These are phyloP conservation scores for Sporothrix inflata DNA, from an alignment of 2,329 filamentous ascomycete species.

Conservation along the genomic window DNA sequence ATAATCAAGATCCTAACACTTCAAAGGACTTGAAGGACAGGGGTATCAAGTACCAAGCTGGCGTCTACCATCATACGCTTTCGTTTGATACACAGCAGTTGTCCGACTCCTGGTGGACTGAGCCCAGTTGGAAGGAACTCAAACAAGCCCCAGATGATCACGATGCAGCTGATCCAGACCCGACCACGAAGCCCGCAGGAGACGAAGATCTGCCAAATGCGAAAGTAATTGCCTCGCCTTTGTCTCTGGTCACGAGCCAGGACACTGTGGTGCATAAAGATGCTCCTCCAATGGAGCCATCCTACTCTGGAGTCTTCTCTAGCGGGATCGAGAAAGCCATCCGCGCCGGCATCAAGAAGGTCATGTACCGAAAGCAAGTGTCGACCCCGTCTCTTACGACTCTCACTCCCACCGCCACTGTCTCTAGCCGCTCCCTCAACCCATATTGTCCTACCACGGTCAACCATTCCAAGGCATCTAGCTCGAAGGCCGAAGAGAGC, in stretches of 20 bases:
- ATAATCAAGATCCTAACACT: background rate
- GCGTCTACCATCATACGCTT: background rate
- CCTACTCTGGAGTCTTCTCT: background rate
- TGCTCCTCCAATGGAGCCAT: background rate
- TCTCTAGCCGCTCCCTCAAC: background rate
- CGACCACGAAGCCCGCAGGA: no score
- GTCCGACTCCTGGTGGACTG: conserved; percentile 8
- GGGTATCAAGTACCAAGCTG: background rate
- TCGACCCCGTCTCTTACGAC: background rate
- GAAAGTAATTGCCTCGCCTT: background rate
- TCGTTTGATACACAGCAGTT: background rate
- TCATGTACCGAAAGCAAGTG: conserved; percentile 22
- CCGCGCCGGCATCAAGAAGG: conserved; percentile 27
- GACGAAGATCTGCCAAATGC: background rate
- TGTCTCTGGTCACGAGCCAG: background rate
- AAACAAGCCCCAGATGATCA: background rate
- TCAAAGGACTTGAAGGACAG: background rate
- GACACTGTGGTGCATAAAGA: background rate
- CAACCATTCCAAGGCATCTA: background rate
- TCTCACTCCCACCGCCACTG: background rate
- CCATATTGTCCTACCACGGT: background rate
- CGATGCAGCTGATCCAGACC: background rate
- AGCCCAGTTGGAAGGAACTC: background rate
- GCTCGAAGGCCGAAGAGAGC: background rate
- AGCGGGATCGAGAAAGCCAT: conserved; percentile 29